Evolutionary conservation across 192 early-diverging fungal species (phyloP).

Genomic region (Radiomyces spectabilis): DNA sequence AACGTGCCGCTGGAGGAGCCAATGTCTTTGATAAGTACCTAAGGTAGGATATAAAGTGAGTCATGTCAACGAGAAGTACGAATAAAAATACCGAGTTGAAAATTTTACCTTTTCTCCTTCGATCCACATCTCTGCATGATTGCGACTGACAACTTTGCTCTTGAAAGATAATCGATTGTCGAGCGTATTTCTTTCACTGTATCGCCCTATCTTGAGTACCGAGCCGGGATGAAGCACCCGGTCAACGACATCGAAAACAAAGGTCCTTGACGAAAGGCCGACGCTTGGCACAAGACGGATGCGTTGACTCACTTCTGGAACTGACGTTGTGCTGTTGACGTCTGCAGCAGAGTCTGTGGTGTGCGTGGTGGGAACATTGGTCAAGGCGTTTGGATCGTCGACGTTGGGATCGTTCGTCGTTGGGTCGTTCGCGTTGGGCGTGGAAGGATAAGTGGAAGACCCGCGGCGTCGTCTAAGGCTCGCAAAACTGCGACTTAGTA

Average conservation of each 20-base stretch:
- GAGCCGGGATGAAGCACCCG: constrained; percentile 53
- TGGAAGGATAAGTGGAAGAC: no score
- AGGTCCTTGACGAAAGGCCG: constrained; percentile 1
- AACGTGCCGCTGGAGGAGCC: constrained; percentile 97
- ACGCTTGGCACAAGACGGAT: constrained; percentile 11
- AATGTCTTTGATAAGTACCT: constrained; percentile 90
- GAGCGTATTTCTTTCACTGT: constrained; percentile 53
- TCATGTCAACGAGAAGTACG: neutral
- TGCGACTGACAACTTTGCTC: constrained; percentile 89
- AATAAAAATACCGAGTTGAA: neutral
- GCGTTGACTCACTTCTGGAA: neutral
- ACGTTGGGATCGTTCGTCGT: no score
- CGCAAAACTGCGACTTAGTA: no score
- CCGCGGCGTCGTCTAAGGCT: no score
- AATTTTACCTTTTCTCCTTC: constrained; percentile 42
- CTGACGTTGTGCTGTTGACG: neutral
- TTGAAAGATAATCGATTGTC: constrained; percentile 74
- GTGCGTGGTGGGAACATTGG: no score
- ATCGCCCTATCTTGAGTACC: constrained; percentile 64
- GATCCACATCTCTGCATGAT: constrained; percentile 90
- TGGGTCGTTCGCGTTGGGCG: no score
- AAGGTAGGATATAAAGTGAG: neutral
- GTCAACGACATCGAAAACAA: constrained; percentile 54
- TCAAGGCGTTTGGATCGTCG: no score
- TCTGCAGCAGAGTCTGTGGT: no score